phyloP scores from a whole-genome alignment of 352 stramenopile genomes.

The Pythium rhizo-oryzae region DNA sequence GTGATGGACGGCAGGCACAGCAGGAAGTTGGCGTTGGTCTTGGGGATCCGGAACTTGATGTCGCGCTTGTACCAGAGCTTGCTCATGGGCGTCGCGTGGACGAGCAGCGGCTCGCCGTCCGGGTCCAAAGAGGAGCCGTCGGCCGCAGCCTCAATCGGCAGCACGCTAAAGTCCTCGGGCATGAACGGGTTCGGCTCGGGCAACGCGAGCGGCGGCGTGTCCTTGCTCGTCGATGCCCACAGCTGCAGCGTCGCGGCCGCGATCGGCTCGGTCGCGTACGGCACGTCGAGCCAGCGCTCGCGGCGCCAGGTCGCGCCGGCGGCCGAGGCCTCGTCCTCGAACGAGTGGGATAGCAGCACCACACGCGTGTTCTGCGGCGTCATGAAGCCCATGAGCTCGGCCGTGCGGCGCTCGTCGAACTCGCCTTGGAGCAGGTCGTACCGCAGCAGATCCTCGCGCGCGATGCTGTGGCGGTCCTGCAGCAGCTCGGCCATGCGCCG shows the following conservation, averaged over 20 bases:
- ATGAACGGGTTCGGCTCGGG: constrained; percentile 70
- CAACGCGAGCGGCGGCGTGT: constrained; percentile 13
- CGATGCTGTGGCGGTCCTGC: constrained; percentile 44
- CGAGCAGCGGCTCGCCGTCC: constrained; percentile 38
- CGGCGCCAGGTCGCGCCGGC: constrained; percentile 9
- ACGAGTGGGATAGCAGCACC: constrained; percentile 55
- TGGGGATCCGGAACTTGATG: constrained; percentile 61
- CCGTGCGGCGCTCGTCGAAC: constrained; percentile 39
- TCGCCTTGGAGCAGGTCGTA: constrained; percentile 59
- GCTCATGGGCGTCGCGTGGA: constrained; percentile 32
- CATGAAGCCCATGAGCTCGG: constrained; percentile 42
- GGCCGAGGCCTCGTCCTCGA: constrained; percentile 14
- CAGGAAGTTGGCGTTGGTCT: constrained; percentile 69
- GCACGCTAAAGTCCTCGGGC: constrained; percentile 55
- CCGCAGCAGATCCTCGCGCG: constrained; percentile 50
- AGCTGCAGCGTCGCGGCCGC: constrained; percentile 19
- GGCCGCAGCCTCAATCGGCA: constrained; percentile 25
- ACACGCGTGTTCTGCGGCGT: constrained; percentile 61
- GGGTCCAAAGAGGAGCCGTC: constrained; percentile 15
- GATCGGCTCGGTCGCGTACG: constrained; percentile 52
- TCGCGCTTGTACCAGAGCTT: constrained; percentile 85
- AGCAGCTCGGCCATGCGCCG: constrained; percentile 59
- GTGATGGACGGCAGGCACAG: constrained; percentile 58
- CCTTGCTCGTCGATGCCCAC: constrained; percentile 26
- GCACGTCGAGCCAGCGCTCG: constrained; percentile 67